Conservation (phyloP, 345 rosid species). For the Citrus glauca region DNA sequence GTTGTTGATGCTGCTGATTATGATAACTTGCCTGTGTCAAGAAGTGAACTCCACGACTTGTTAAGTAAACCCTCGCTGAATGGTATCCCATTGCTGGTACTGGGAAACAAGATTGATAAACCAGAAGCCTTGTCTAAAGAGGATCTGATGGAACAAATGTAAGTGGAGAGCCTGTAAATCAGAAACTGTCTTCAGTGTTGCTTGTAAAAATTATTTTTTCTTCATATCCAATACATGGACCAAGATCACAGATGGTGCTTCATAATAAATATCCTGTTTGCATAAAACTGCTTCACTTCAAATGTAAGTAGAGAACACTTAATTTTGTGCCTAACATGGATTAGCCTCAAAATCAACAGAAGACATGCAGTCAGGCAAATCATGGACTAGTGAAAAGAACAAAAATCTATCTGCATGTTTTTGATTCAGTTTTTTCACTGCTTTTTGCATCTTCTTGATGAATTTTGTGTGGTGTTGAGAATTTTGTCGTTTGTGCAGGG, state of each 20-base stretch:
- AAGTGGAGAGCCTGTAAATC: conserved; percentile 14
- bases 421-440: neutral
- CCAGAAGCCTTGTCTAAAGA: conserved; percentile 59
- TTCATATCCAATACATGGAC: neutral
- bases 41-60: conserved; percentile 68
- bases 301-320: neutral
- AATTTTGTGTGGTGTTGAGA: neutral
- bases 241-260: neutral
- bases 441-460: neutral
- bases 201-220: neutral
- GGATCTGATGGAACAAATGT: conserved; percentile 52
- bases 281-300: neutral
- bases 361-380: neutral
- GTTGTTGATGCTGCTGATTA: conserved; percentile 73
- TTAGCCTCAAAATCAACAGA: neutral
- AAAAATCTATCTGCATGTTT: neutral
- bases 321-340: neutral
- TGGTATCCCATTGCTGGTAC: conserved; percentile 65
- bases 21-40: conserved; percentile 58
- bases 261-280: neutral
- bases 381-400: neutral
- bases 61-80: conserved; percentile 57
- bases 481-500: conserved; percentile 37
- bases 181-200: neutral
- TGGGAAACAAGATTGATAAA: conserved; percentile 75